Base-by-base conservation (phyloP, 768 basidiomycete genomes). In the Trametes punicea region DNA sequence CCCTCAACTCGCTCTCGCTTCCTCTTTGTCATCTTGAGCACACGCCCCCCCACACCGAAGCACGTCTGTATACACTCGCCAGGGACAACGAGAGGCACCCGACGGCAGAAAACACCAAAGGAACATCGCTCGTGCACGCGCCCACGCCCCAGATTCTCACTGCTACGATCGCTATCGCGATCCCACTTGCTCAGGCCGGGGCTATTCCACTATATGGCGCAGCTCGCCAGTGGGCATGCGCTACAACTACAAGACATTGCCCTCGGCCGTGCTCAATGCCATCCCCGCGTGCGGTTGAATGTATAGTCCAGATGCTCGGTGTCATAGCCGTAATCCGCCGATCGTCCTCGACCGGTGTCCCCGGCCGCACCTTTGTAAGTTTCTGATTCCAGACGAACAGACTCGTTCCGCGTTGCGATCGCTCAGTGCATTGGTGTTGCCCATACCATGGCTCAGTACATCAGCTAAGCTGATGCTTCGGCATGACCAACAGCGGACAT, bases 381-480 rank as follows among this genome's bases (percentile, higher is more conserved):
- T 34, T 18, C 52, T 38, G n/a, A 27, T 25, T 39, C 25, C 16
- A 51, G 8, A 46, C n/a, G n/a, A n/a, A n/a, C n/a, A n/a, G n/a
- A n/a, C n/a, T n/a, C n/a, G n/a, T n/a, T n/a, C n/a, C n/a, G n/a
- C n/a, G n/a, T n/a, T n/a, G n/a, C n/a, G n/a, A n/a, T n/a, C n/a
- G n/a, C n/a, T n/a, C n/a, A n/a, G n/a, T n/a, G n/a, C n/a, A n/a
- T n/a, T n/a, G n/a, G n/a, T 27, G 16, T 25, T 27, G 33, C 13
- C 34, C 7, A 20, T 39, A 31, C 21, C 2, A 20, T 16, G 9
- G 23, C 33, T 26, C 26, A 23, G 42, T 34, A 50, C 21, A 59
- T 59, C 57, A 59, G 57, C 57, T 54, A 46, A 50, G 57, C 34
- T 54, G 51, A 59, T 59, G 51, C 20, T 27, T 39, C 44, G 38